Base-by-base conservation (phyloP, 2,329 filamentous ascomycete species). In the Hirsutella rhossiliensis region DNA sequence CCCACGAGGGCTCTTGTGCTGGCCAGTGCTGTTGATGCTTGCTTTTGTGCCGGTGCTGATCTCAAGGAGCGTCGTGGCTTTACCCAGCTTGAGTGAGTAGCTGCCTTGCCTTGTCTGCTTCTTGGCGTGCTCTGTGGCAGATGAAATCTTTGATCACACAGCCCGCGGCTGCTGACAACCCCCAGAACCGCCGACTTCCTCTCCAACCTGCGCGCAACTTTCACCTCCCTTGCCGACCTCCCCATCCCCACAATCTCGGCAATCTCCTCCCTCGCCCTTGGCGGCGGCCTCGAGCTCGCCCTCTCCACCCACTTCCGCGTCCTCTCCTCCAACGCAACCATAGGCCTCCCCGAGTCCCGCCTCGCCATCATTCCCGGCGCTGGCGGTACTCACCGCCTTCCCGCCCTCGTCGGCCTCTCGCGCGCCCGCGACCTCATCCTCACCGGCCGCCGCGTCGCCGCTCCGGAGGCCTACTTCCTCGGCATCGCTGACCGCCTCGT, bases 311-410 rank as follows among this genome's bases (percentile, higher is more conserved):
- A 92, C 63, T 80, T 98, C 64, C 87, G 92, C 52, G 82, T 98
- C 43, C 82, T 97, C 52, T 76, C 81, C 29, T 87, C 85, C 34
- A 84, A 81, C 30, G 84, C 87, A 15, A 68, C 73, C 20, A 79
- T 98, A 44, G 89, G 80, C 0, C 77, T 97, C 5, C 92, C 92
- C 1, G 92, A 98, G 62, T 97, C 92, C 2, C 76, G 89, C 3
- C 75, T 98, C 3, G 92, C 84, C 45, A 98, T 98, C 60, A 84
- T 98, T 51, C 92, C 92, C 3, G 92, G 92, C 47, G 92, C 90
- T 2, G 92, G 92, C 38, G 92, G 90, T 47, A 97, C 90, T 1
- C 87, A 87, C 63, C 82, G 92, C 11, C 78, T 98, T 1, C 87
- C 88, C 2, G 76, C 74, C 9, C 65, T 98, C 18, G 82, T 98